Evolutionary conservation across 352 stramenopile species (phyloP), one percentile per base, ranked within the genome.

Genomic region (Phytophthora kernoviae): DNA sequence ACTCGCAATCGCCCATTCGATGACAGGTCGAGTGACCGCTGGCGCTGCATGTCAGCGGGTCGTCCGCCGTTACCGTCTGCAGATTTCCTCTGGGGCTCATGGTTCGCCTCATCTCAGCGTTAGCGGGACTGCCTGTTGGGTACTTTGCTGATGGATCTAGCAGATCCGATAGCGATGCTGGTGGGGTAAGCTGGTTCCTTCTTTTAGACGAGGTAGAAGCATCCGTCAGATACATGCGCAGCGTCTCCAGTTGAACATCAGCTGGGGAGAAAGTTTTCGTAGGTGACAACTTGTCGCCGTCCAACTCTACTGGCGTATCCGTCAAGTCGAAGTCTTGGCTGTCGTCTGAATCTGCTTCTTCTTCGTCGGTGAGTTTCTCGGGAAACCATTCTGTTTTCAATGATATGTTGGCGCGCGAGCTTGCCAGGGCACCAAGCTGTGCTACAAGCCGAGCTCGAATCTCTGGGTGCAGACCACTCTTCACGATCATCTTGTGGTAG

Each of bases 341-440:
- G 17, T 54, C 59, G 18, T 62, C 59, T n/a, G 46, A 67, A 26
- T 54, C 61, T 2, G 39, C 58, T 11, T 66, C 70, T 37, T 80
- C 66, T 48, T 79, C 72, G 0, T 86, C 77, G 0, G 46, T 33
- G 0, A 39, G 63, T 43, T 77, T 70, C 64, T 89, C 77, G 5
- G 74, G 59, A 56, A 91, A 75, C 79, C 81, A 91, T 49, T 91
- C 81, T 1, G 77, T 91, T 61, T 87, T 86, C 58, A 91, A 62
- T 36, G 79, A 81, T 5, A 89, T 72, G 40, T 87, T 68, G 5
- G 63, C 65, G 17, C 81, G 79, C 33, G 87, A 70, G 37, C 81
- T 91, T 30, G 79, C 79, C 17, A 91, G 45, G 10, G 79, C 75
- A 2, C 81, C 81, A 1, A 91, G 69, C 33, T 91, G 79, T 4